Base-by-base conservation (phyloP, 805 yeast species). In the Maudiozyma saulgeensis region DNA sequence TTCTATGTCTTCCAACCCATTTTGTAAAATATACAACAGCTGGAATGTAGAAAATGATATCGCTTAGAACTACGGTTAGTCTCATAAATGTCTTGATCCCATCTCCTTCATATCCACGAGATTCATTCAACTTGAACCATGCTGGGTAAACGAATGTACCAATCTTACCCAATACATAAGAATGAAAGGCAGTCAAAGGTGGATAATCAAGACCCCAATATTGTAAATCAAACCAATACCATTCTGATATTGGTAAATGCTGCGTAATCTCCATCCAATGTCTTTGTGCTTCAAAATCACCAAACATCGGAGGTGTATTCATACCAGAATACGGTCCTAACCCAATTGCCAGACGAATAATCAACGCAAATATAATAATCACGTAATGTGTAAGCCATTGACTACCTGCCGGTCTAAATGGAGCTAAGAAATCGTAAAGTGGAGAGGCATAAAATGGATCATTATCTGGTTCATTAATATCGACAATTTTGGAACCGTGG, bases 141-240 rank as follows among this genome's bases (percentile, higher is more conserved):
- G 65, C 54, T 0, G 80, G 72, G 54, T 85, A 76, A 34, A 87
- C 68, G 41, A 79, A 62, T 1, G 72, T 59, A 0, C 97, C 98
- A 16, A 91, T 57, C 47, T 72, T 71, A 0, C 98, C 99, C 44
- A 84, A 63, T 1, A 87, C 34, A 77, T 82, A 87, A 45, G 95
- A 88, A 62, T 93, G 98, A 64, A 77, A 90, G 0, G 98, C 99
- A 0, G 99, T 91, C 53, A 93, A 70, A 6, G 98, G 98, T 0
- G 99, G 99, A 65, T 93, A 93, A 66, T 93, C 99, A 35, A 93
- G 73, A 0, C 98, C 96, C 98, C 99, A 93, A 69, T 91, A 89
- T 56, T 81, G 80, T 43, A 89, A 72, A 62, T 93, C 96, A 65
- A 81, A 88, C 69, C 76, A 86, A 62, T 93, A 93, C 99, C 99